Conservation (phyloP, 108 stramenopile species). For the Fistulifera pelliculosa region DNA sequence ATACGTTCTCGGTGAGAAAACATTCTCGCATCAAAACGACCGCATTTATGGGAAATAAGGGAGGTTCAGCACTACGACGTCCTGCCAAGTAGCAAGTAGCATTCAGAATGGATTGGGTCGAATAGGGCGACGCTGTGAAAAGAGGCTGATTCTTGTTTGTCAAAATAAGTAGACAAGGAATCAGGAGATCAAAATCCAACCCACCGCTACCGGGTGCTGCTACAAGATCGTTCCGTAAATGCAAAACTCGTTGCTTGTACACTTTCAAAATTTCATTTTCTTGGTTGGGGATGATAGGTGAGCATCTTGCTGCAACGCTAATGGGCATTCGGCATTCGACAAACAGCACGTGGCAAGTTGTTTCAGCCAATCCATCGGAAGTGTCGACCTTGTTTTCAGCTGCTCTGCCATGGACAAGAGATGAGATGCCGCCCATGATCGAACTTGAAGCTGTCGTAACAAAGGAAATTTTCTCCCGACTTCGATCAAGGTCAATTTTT, state of each 20-base stretch:
- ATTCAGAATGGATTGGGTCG: constrained; percentile 59
- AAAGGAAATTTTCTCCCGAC: constrained; percentile 47
- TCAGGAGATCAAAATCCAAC: constrained; percentile 68
- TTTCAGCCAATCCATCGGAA: constrained; percentile 53
- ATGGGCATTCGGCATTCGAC: constrained; percentile 47
- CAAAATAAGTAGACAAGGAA: constrained; percentile 55
- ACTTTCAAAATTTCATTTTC: not conserved
- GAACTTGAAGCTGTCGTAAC: constrained; percentile 52
- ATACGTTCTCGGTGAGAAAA: constrained; percentile 43
- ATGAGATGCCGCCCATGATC: constrained; percentile 43
- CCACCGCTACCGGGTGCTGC: constrained; percentile 26
- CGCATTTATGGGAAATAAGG: constrained; percentile 44
- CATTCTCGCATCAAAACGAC: constrained; percentile 57
- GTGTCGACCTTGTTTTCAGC: not conserved
- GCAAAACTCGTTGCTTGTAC: constrained; percentile 19
- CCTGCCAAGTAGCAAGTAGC: constrained; percentile 65
- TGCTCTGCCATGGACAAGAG: constrained; percentile 24
- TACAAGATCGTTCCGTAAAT: constrained; percentile 3
- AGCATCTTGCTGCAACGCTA: too few species aligned
- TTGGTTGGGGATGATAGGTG: not conserved
- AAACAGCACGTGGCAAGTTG: constrained; percentile 38
- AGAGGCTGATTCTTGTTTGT: constrained; percentile 18
- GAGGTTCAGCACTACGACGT: constrained; percentile 26
- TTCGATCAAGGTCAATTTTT: constrained; percentile 38
- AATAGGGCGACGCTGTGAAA: constrained; percentile 3